Evolutionary conservation across 202 grass and related monocot species (phyloP).

Genomic region (Zoysia matrella): DNA sequence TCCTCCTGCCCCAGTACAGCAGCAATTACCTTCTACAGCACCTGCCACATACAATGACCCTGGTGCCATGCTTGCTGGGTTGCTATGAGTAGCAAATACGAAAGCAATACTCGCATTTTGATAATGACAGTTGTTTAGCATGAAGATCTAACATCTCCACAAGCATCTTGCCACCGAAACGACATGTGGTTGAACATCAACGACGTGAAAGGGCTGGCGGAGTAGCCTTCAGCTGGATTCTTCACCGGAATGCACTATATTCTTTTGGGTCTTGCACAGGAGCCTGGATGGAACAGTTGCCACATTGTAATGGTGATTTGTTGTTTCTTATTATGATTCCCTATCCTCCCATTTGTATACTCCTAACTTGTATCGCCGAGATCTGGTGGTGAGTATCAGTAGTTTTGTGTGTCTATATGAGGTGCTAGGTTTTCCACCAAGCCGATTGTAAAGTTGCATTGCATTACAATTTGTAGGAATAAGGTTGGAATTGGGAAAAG

Average conservation of each 20-base stretch:
- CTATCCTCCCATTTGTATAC: slow-evolving; percentile 19
- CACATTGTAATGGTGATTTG: slow-evolving; percentile 41
- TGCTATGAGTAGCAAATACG: slow-evolving; percentile 63
- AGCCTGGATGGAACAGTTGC: slow-evolving; percentile 36
- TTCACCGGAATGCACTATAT: slow-evolving; percentile 34
- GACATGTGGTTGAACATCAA: slow-evolving; percentile 16
- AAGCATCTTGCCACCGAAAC: slow-evolving; percentile 46
- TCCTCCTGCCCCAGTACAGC: slow-evolving; percentile 47
- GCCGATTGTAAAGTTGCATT: slow-evolving; percentile 63
- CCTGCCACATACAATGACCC: slow-evolving; percentile 77
- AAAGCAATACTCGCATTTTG: slow-evolving; percentile 15
- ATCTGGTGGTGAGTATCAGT: slow-evolving; percentile 54
- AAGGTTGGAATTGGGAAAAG: slow-evolving; percentile 44
- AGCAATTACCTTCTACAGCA: slow-evolving; percentile 57
- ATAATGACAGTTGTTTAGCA: slow-evolving; percentile 48
- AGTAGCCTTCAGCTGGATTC: slow-evolving; percentile 35
- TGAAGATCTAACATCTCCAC: slow-evolving; percentile 46
- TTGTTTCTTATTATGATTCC: slow-evolving; percentile 5
- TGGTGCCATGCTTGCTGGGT: slow-evolving; percentile 86
- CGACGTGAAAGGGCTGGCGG: slow-evolving; percentile 53
- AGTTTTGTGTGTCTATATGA: slow-evolving; percentile 58
- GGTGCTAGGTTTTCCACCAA: slow-evolving; percentile 47
- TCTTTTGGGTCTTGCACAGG: slow-evolving; percentile 52
- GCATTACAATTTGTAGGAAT: slow-evolving; percentile 56
- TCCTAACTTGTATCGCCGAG: slow-evolving; percentile 24